phyloP scores from a whole-genome alignment of 495 filamentous ascomycete species.

The Penicillium diatomitis region DNA sequence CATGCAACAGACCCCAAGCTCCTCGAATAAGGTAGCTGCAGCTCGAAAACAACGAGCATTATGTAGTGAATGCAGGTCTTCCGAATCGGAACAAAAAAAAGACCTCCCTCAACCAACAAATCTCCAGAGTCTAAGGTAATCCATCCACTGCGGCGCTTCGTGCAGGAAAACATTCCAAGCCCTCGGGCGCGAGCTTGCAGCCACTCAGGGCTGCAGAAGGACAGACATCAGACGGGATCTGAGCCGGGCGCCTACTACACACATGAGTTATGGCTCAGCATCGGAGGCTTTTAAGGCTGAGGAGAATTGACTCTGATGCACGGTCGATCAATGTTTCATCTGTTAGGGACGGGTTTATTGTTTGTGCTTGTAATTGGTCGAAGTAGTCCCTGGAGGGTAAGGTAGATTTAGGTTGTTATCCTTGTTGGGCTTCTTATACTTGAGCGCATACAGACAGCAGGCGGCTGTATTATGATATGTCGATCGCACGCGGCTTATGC shows the following conservation, averaged over 20 bases:
- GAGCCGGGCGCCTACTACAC: conserved; percentile 19
- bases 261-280: not conserved
- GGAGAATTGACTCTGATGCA: not conserved
- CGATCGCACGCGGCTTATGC: too few relatives aligned
- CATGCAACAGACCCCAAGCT: not conserved
- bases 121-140: too few relatives aligned
- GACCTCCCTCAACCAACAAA: too few relatives aligned
- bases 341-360: too few relatives aligned
- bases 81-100: too few relatives aligned
- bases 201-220: conserved; percentile 18
- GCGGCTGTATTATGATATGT: too few relatives aligned
- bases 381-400: too few relatives aligned
- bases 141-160: conserved; percentile 24
- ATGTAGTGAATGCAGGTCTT: too few relatives aligned
- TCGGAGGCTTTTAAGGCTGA: not conserved
- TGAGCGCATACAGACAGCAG: too few relatives aligned
- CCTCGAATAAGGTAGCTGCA: not conserved
- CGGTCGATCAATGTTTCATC: conserved; percentile 17
- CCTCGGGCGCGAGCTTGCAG: conserved; percentile 14
- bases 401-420: too few relatives aligned
- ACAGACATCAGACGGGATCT: conserved; percentile 5
- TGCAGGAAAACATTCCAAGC: conserved; percentile 8
- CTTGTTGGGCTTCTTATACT: too few relatives aligned
- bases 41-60: not conserved
- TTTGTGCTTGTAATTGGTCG: too few relatives aligned